A percentile compares a stretch with the other conserved stretches of the same genome.
Conservation (phyloP, 2,329 filamentous ascomycete genomes). For the Fusarium sublunatum region DNA sequence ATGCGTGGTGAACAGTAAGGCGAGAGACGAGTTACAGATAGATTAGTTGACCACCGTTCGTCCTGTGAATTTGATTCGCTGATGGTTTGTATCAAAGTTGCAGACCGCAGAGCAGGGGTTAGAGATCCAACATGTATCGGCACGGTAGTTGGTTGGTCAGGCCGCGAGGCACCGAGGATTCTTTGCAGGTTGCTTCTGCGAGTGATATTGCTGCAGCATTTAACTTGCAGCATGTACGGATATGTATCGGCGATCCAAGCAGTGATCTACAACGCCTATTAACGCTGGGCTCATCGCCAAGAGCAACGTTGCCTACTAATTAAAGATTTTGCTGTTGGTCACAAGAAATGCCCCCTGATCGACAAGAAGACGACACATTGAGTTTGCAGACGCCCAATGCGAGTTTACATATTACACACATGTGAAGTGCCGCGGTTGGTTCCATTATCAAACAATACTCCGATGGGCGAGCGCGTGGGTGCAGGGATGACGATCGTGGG, state of each 20-base stretch:
- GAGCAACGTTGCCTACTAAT: slow-evolving; percentile 16
- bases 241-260: slow-evolving; percentile 22
- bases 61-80: slow-evolving; percentile 9
- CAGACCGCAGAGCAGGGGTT: slow-evolving; percentile 11
- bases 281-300: slow-evolving; percentile 22
- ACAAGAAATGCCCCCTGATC: neutral
- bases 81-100: slow-evolving; percentile 7
- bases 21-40: slow-evolving; percentile 16
- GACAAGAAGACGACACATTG: neutral
- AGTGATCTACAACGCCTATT: slow-evolving; percentile 30
- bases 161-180: slow-evolving; percentile 1
- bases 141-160: slow-evolving; percentile 10
- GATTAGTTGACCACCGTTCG: slow-evolving; percentile 7
- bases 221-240: slow-evolving; percentile 6
- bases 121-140: slow-evolving; percentile 1
- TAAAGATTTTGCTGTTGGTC: too few relatives aligned
- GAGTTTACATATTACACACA: slow-evolving; percentile 3
- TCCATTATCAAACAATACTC: slow-evolving; percentile 10
- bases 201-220: slow-evolving; percentile 20
- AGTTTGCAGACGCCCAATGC: neutral
- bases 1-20: neutral
- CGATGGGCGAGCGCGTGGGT: slow-evolving; percentile 27
- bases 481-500: slow-evolving; percentile 37
- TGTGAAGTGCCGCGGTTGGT: slow-evolving; percentile 11
- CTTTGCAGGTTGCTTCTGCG: slow-evolving; percentile 23